phyloP scores from a whole-genome alignment of 305 asterid genomes.

The Solanum hybrid region DNA sequence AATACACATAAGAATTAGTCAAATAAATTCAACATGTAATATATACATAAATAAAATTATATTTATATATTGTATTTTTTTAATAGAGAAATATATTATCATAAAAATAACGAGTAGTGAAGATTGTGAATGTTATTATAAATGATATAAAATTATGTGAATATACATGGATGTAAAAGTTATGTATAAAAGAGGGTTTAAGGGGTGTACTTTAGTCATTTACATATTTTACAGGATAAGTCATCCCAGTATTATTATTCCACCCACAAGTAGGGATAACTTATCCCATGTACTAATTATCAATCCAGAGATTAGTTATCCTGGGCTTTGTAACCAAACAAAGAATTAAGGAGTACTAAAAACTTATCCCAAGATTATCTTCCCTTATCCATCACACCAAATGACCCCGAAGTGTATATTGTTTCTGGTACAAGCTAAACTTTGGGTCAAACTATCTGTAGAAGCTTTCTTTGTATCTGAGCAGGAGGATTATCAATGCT shows the following conservation, averaged over 20 bases:
- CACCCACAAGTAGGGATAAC: background rate
- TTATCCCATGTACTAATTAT: background rate
- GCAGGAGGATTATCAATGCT: background rate
- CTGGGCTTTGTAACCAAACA: background rate
- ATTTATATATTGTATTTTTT: background rate
- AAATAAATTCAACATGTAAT: background rate
- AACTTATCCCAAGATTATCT: background rate
- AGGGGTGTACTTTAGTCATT: background rate
- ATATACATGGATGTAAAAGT: background rate
- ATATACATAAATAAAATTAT: background rate
- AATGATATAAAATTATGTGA: background rate
- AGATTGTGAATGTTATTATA: background rate
- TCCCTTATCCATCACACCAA: background rate
- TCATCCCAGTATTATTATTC: background rate
- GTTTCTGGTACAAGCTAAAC: background rate
- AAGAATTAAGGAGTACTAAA: background rate
- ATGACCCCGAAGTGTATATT: background rate
- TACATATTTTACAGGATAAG: background rate
- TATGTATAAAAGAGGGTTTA: background rate
- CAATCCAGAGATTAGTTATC: background rate
- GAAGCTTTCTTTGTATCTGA: background rate
- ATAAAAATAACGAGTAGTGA: background rate
- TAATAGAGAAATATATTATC: background rate
- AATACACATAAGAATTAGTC: background rate
- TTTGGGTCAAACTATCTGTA: background rate